These are phyloP conservation scores for Melampsora americana DNA, from an alignment of 1,284 basidiomycete species.

Conservation along the genomic window DNA sequence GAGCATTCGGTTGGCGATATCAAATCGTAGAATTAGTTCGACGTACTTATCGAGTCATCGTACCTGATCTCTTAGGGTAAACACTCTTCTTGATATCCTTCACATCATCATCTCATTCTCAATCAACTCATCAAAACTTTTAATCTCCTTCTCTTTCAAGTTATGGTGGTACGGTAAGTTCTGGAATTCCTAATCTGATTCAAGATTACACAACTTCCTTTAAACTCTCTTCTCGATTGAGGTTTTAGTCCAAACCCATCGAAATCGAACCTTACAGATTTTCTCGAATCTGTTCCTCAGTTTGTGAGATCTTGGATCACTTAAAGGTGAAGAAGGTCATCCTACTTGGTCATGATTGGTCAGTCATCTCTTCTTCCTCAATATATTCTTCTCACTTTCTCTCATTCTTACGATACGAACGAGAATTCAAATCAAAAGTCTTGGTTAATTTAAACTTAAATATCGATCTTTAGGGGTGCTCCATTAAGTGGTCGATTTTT, in stretches of 20 bases:
- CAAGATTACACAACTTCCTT: too few species aligned
- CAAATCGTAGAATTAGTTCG: constrained; percentile 23
- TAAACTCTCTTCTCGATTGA: too few species aligned
- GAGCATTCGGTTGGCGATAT: constrained; percentile 37
- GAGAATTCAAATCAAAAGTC: too few species aligned
- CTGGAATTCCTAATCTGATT: too few species aligned
- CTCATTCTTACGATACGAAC: too few species aligned
- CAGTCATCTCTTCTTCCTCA: neutral
- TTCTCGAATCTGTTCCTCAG: constrained; percentile 10
- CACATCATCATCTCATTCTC: neutral
- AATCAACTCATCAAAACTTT: neutral
- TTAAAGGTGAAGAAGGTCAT: constrained; percentile 7
- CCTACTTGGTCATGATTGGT: constrained; percentile 40
- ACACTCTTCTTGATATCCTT: too few species aligned
- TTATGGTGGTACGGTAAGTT: constrained; percentile 37
- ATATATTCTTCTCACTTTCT: neutral
- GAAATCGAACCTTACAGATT: constrained; percentile 18
- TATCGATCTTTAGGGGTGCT: constrained; percentile 7
- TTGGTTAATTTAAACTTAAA: neutral
- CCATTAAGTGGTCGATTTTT: constrained; percentile 24
- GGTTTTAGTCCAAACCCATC: constrained; percentile 38
- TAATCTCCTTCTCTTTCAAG: neutral
- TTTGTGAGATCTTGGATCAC: constrained; percentile 24
- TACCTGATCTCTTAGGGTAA: constrained; percentile 33
- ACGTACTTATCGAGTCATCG: constrained; percentile 30